Conservation (phyloP, 345 rosid species). For the Jatropha curcas region DNA sequence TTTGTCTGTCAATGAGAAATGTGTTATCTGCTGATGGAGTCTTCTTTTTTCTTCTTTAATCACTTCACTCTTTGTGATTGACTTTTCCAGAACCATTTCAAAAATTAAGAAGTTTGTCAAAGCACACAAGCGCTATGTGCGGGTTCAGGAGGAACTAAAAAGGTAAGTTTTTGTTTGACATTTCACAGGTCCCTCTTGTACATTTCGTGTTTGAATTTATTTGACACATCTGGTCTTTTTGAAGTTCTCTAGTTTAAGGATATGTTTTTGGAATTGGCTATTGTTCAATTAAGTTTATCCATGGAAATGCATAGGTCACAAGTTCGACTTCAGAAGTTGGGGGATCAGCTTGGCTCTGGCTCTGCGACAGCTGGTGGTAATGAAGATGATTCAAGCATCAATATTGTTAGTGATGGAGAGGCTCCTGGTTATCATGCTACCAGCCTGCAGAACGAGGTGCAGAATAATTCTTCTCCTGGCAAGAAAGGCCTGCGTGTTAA, state of each 20-base stretch:
- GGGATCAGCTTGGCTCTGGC: slow-evolving; percentile 62
- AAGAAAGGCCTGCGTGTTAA: slow-evolving; percentile 45
- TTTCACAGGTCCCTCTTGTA: background rate
- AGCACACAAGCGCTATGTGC: slow-evolving; percentile 55
- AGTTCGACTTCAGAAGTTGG: slow-evolving; percentile 67
- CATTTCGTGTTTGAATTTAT: background rate
- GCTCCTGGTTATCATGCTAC: slow-evolving; percentile 34
- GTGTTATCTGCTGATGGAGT: slow-evolving; percentile 12
- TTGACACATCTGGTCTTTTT: background rate
- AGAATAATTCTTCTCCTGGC: slow-evolving; percentile 34
- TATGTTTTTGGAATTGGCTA: slow-evolving; percentile 9
- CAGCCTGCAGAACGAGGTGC: slow-evolving; percentile 40
- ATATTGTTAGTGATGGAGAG: slow-evolving; percentile 68
- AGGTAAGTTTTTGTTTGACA: slow-evolving; percentile 45
- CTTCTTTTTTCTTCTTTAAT: slow-evolving; percentile 15
- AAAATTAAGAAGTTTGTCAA: slow-evolving; percentile 75
- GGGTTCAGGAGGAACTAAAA: slow-evolving; percentile 71
- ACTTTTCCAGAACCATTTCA: slow-evolving; percentile 61
- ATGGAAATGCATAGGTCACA: slow-evolving; percentile 58
- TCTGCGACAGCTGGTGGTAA: slow-evolving; percentile 43
- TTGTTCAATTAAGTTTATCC: slow-evolving; percentile 10
- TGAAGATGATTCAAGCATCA: slow-evolving; percentile 64
- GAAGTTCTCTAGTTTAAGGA: slow-evolving; percentile 5
- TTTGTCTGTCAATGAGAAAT: background rate
- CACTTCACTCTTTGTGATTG: slow-evolving; percentile 19